These are phyloP conservation scores for Ceratorhiza oryzae-sativae DNA, from an alignment of 1,284 basidiomycete species.

Conservation along the genomic window DNA sequence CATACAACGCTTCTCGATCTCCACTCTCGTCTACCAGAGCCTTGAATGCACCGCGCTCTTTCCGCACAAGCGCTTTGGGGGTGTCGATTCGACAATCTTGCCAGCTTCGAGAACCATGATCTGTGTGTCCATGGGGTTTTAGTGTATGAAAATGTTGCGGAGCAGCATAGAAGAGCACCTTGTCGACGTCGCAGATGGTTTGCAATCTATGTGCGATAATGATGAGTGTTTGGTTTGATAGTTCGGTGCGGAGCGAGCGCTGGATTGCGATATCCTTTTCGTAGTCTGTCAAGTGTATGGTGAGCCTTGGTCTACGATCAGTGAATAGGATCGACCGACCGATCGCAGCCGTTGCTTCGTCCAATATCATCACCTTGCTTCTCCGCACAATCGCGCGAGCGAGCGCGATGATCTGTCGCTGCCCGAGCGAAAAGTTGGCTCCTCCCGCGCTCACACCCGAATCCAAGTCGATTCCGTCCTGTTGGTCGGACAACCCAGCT, in stretches of 20 bases:
- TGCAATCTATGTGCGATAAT: slow-evolving; percentile 53
- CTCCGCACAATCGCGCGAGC: slow-evolving; percentile 40
- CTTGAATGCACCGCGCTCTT: slow-evolving; percentile 51
- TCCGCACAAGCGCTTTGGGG: slow-evolving; percentile 51
- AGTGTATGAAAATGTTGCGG: background rate
- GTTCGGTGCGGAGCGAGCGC: slow-evolving; percentile 44
- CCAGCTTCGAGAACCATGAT: slow-evolving; percentile 45
- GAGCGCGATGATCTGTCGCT: slow-evolving; percentile 39
- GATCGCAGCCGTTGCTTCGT: slow-evolving; percentile 44
- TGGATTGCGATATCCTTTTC: slow-evolving; percentile 45
- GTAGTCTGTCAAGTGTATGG: slow-evolving; percentile 41
- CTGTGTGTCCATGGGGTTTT: background rate
- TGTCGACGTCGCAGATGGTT: slow-evolving; percentile 52
- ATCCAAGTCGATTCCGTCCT: slow-evolving; percentile 46
- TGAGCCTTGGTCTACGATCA: background rate
- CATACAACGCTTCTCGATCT: slow-evolving; percentile 51
- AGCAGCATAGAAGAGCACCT: slow-evolving; percentile 15
- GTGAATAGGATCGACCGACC: background rate
- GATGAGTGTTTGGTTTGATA: slow-evolving; percentile 49
- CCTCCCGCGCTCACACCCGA: slow-evolving; percentile 46
- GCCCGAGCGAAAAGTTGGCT: slow-evolving; percentile 37
- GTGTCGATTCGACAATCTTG: slow-evolving; percentile 50
- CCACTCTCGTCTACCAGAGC: slow-evolving; percentile 53
- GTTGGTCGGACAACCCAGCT: slow-evolving; percentile 10
- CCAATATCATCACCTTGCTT: slow-evolving; percentile 29